Evolutionary conservation across 768 basidiomycete species (phyloP).

Genomic region (Leccinum barrowsii): DNA sequence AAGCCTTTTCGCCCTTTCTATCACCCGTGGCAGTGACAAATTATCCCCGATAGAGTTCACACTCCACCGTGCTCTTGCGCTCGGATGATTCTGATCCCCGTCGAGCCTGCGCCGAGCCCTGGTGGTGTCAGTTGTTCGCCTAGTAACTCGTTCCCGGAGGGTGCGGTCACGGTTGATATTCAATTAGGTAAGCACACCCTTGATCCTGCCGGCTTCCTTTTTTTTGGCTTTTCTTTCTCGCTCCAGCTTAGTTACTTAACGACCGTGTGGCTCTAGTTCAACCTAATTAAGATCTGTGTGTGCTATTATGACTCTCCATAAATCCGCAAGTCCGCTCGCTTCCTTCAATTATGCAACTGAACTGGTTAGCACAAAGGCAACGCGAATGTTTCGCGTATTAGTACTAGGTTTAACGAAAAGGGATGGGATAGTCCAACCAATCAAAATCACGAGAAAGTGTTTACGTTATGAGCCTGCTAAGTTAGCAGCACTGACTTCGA

Average conservation of each 20-base stretch:
- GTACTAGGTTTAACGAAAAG: not conserved
- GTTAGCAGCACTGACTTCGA: constrained; percentile 9
- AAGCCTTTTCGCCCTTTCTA: not conserved
- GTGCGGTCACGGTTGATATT: constrained; percentile 4
- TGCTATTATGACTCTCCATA: constrained; percentile 9
- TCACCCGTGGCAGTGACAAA: constrained; percentile 4
- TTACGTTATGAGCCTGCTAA: not conserved
- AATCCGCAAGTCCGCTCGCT: constrained; percentile 11
- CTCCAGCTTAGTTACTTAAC: constrained; percentile 17
- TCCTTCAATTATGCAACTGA: constrained; percentile 8
- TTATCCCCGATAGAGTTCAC: constrained; percentile 12
- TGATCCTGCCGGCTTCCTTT: constrained; percentile 19
- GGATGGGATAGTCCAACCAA: not conserved
- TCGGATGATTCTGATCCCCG: constrained; percentile 14
- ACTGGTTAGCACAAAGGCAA: not conserved
- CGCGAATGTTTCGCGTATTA: not conserved
- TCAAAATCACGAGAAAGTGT: not conserved
- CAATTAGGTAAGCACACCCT: constrained; percentile 22
- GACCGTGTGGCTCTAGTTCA: constrained; percentile 6
- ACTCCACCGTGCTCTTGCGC: constrained; percentile 3
- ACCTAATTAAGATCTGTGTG: constrained; percentile 10
- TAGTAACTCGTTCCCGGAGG: constrained; percentile 5
- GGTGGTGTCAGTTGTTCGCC: constrained; percentile 16
- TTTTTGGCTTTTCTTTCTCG: constrained; percentile 18
- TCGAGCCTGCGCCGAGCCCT: constrained; percentile 24